phyloP scores from a whole-genome alignment of 371 early-diverging fungal genomes.

The Mucor lusitanicus region DNA sequence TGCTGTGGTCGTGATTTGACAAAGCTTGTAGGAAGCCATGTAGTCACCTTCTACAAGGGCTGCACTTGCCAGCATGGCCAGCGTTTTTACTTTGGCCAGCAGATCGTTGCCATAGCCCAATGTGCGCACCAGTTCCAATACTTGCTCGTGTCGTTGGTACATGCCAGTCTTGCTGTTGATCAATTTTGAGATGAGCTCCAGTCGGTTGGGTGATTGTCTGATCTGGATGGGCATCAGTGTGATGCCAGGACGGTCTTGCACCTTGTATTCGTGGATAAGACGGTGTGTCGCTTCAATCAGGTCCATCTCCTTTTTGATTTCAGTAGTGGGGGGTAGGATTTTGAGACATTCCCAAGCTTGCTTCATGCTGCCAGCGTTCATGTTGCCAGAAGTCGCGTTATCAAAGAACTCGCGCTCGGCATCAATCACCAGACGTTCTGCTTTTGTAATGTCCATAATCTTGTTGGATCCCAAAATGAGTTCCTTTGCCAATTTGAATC shows the following conservation, averaged over 20 bases:
- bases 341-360: conserved; percentile 76
- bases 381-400: conserved; percentile 74
- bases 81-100: conserved; percentile 51
- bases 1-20: conserved; percentile 49
- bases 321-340: conserved; percentile 64
- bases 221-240: conserved; percentile 79
- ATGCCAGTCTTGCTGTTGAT: conserved; percentile 55
- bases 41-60: conserved; percentile 62
- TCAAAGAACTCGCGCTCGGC: conserved; percentile 78
- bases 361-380: conserved; percentile 68
- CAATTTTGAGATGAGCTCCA: conserved; percentile 65
- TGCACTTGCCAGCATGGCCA: conserved; percentile 60
- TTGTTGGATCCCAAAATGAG: conserved; percentile 56
- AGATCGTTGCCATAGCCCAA: conserved; percentile 54
- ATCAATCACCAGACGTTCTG: conserved; percentile 69
- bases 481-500: conserved; percentile 67
- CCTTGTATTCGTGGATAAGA: conserved; percentile 58
- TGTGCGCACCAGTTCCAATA: conserved; percentile 64
- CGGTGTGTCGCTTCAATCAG: conserved; percentile 77
- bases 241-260: conserved; percentile 52
- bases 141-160: conserved; percentile 49
- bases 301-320: conserved; percentile 64
- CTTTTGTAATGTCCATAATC: conserved; percentile 53
- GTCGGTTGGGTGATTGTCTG: conserved; percentile 62
- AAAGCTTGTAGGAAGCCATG: conserved; percentile 50